phyloP scores from a whole-genome alignment of 768 basidiomycete genomes.

The Brasilioporus rufonigricans region DNA sequence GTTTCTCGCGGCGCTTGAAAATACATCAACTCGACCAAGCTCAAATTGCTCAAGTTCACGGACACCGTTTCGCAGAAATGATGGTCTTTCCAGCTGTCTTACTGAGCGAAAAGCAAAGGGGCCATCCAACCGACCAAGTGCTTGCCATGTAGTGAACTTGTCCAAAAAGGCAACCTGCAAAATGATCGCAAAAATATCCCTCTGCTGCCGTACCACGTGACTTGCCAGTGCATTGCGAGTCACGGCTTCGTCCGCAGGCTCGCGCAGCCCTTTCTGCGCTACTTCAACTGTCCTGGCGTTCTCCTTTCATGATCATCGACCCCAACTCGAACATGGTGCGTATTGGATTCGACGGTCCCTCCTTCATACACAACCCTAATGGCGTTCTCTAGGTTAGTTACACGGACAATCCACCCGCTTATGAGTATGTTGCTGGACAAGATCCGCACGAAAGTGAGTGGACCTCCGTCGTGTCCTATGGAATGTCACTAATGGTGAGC shows the following conservation, averaged over 20 bases:
- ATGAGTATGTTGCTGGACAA: constrained; percentile 38
- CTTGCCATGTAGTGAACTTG: background rate
- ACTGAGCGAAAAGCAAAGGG: background rate
- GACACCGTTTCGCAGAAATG: background rate
- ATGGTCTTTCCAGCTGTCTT: background rate
- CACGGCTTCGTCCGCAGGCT: constrained; percentile 10
- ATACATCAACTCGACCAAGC: background rate
- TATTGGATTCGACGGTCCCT: background rate
- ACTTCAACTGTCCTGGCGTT: constrained; percentile 5
- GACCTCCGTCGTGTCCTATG: background rate
- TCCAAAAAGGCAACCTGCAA: constrained; percentile 5
- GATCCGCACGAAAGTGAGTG: constrained; percentile 28
- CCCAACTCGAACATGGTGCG: constrained; percentile 28
- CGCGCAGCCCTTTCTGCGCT: constrained; percentile 4
- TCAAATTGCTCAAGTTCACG: no score
- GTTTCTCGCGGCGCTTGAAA: background rate
- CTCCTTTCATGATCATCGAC: constrained; percentile 27
- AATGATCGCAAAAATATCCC: constrained; percentile 16
- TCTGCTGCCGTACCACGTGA: constrained; percentile 20
- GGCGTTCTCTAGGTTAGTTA: constrained; percentile 13
- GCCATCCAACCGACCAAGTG: background rate
- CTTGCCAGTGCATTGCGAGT: background rate
- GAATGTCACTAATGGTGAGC: background rate
- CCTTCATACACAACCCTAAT: background rate
- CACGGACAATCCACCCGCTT: constrained; percentile 47